Evolutionary conservation across 208 protist species (phyloP).

Genomic region (Acanthamoeba triangularis): DNA sequence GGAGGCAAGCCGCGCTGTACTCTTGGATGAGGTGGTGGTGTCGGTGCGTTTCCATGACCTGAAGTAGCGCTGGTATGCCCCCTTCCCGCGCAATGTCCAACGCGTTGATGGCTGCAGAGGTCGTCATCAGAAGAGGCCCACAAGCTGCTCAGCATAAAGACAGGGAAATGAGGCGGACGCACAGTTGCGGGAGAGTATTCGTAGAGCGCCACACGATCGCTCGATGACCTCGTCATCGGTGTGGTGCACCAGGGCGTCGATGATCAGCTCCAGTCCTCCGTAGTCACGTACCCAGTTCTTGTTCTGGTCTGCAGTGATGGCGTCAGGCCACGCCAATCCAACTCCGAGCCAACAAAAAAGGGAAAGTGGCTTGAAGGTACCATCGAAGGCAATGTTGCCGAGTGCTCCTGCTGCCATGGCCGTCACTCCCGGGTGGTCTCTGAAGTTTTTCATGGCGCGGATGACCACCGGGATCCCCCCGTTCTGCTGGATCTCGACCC

Average conservation of each 20-base stretch:
- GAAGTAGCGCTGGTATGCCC: neutral
- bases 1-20: constrained; percentile 39
- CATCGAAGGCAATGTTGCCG: constrained; percentile 30
- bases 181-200: constrained; percentile 16
- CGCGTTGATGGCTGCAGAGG: constrained; percentile 30
- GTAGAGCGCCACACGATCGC: neutral
- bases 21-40: constrained; percentile 49
- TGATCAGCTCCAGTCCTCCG: constrained; percentile 27
- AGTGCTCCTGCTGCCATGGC: neutral
- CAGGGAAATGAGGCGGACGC: neutral
- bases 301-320: neutral
- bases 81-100: constrained; percentile 11
- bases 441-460: constrained; percentile 43
- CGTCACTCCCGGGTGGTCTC: neutral
- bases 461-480: constrained; percentile 43
- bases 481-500: constrained; percentile 29
- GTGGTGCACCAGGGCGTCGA: neutral
- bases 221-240: constrained; percentile 36
- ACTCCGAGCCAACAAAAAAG: too few relatives aligned
- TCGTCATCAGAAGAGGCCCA: too few relatives aligned
- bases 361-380: too few relatives aligned
- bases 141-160: neutral
- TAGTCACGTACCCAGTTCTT: constrained; percentile 59
- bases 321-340: too few relatives aligned
- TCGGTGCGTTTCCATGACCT: constrained; percentile 31